Evolutionary conservation across 225 moss, liverwort and hornwort species (phyloP), one percentile per base, ranked within the genome.

Genomic region (Takakia lepidozioides): DNA sequence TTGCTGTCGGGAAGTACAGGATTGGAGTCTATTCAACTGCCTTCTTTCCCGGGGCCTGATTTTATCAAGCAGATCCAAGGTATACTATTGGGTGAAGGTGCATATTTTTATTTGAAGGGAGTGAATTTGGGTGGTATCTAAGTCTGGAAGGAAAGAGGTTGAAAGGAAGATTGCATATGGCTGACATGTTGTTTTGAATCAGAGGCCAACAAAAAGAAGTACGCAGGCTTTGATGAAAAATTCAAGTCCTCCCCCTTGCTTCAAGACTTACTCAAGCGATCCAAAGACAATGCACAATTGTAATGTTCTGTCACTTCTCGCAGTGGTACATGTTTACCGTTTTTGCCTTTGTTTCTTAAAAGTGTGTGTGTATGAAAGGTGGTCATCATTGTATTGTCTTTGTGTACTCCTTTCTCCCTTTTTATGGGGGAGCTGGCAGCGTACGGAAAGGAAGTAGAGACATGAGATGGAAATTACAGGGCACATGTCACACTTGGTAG

Each of bases 241-340:
- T 87, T 99, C 68, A 85, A 63, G 52, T 66, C 78, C n/a, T 98
- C 98, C 11, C 73, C 91, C 5, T 83, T 72, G 34, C 63, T 98
- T 21, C 78, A 87, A 60, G 73, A 74, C 48, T 69, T 98, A 19
- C 78, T 91, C 18, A 71, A 83, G 64, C 85, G 85, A 72, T 83
- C 84, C 7, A 78, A 85, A 64, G 87, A 91, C 58, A 98, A 91
- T 22, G 81, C 73, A 62, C 87, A 62, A 50, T 54, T 74, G 98
- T 98, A 77, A 66, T 6, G 32, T 32, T 32, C n/a, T n/a, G n/a
- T n/a, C n/a, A n/a, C n/a, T n/a, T n/a, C n/a, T n/a, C n/a, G n/a
- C n/a, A n/a, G n/a, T n/a, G n/a, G n/a, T n/a, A n/a, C n/a, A n/a
- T n/a, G n/a, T n/a, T n/a, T n/a, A n/a, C n/a, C n/a, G 49, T 56